Base-by-base conservation (phyloP, 179 eudicot species). In the Beta corolliflora region DNA sequence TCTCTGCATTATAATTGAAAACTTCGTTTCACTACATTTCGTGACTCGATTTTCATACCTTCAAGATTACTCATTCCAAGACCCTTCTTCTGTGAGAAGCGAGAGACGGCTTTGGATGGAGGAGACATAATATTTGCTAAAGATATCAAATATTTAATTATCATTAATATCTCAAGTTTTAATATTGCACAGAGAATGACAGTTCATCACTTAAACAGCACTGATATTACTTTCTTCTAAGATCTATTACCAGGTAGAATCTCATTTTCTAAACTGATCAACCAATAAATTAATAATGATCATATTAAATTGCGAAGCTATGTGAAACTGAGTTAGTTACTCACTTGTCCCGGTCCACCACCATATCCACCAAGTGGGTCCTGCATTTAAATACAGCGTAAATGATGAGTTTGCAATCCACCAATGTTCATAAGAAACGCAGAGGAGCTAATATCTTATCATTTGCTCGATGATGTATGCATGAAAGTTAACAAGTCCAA, bases 341-440 rank as follows among this genome's bases (percentile, higher is more conserved):
- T 82, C 80, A 77, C 99, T 92, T 96, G 99, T 76, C 99, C 97
- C 73, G 99, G 99, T 81, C 99, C 99, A 84, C 99, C 98, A 46
- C 93, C 93, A 88, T 90, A 94, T 76, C 99, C 99, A 86, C 99
- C 99, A 85, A 86, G 81, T 72, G 87, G 87, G 82, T 92, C 97
- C 99, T 96, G 88, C 83, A 81, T 72, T 53, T 44, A 77, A 74
- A 60, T 73, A 77, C 56, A 75, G 16, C 25, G 45, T 15, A 81
- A 77, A 21, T 9, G 50, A 53, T 15, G 44, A 82, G 55, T 68
- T 23, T 16, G 25, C 5, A 6, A 54, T 25, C 59, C 16, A 41
- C 18, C 60, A 52, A 9, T 21, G n/a, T 31, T 1, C 14, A 29
- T 16, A 21, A 60, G 0, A 8, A 65, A 60, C 48, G 23, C 60